Evolutionary conservation across 2,329 filamentous ascomycete genomes (phyloP).

Genomic region (Nemania sp.): DNA sequence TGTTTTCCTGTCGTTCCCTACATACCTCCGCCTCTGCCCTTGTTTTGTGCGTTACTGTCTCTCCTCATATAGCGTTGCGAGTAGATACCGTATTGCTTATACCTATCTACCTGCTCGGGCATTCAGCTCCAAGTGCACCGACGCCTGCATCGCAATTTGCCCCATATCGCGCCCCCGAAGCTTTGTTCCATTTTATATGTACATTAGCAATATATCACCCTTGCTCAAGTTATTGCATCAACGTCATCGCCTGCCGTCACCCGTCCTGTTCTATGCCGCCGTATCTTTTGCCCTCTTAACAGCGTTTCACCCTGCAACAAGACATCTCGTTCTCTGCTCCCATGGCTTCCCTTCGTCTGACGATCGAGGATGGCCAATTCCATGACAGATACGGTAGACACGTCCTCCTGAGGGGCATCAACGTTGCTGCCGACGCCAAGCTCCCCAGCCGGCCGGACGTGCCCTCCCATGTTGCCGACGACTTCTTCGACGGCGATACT

Average conservation of each 20-base stretch:
- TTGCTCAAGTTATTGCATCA: slow-evolving; percentile 1
- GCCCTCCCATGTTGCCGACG: slow-evolving; percentile 75
- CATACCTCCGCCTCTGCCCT: background rate
- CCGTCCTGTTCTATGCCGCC: too few species aligned
- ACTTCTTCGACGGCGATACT: slow-evolving; percentile 91
- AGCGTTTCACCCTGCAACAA: background rate
- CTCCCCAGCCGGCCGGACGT: slow-evolving; percentile 79
- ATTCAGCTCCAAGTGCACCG: too few species aligned
- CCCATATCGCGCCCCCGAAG: too few species aligned
- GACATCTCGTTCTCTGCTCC: background rate
- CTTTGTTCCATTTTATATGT: background rate
- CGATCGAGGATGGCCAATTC: slow-evolving; percentile 85
- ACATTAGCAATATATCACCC: slow-evolving; percentile 1
- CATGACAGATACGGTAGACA: slow-evolving; percentile 81
- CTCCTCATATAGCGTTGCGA: background rate
- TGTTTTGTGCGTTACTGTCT: too few species aligned
- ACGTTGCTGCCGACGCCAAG: slow-evolving; percentile 89
- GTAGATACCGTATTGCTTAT: too few species aligned
- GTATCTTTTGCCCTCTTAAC: background rate
- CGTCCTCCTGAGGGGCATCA: slow-evolving; percentile 89
- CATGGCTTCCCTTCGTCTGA: slow-evolving; percentile 78
- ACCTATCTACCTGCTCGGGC: too few species aligned
- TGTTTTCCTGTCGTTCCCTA: background rate
- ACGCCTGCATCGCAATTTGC: too few species aligned
- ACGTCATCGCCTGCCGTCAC: slow-evolving; percentile 6